These are phyloP conservation scores for Helianthus annuus DNA, from an alignment of 129 eudicot genomes.

Conservation along the genomic window HanXRQr2.0-SUNRISE NC_035438.2:27875461-27875960, in stretches of 20 bases:
- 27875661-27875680: background rate
- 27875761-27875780: background rate
- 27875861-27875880: slow-evolving; percentile 13
- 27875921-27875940: background rate
- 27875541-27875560: slow-evolving; percentile 1
- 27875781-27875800: too few relatives aligned
- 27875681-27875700: slow-evolving; percentile 27
- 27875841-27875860: slow-evolving; percentile 6
- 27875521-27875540: slow-evolving; percentile 29
- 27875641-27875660: background rate
- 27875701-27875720: slow-evolving; percentile 65
- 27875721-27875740: slow-evolving; percentile 31
- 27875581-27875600: background rate
- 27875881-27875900: slow-evolving; percentile 45
- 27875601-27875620: background rate
- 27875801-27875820: slow-evolving; percentile 28
- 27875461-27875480: slow-evolving; percentile 26
- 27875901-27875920: slow-evolving; percentile 56
- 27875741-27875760: slow-evolving; percentile 42
- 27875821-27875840: slow-evolving; percentile 42
- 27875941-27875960: slow-evolving; percentile 27
- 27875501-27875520: slow-evolving; percentile 30
- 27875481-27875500: slow-evolving; percentile 35
- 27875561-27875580: slow-evolving; percentile 18
- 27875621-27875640: background rate